A percentile compares a stretch with the other conserved stretches of the same genome.
These are phyloP conservation scores for Aspergillus sp. DNA, from an alignment of 2,329 filamentous ascomycete species.

Conservation along the genomic window DNA sequence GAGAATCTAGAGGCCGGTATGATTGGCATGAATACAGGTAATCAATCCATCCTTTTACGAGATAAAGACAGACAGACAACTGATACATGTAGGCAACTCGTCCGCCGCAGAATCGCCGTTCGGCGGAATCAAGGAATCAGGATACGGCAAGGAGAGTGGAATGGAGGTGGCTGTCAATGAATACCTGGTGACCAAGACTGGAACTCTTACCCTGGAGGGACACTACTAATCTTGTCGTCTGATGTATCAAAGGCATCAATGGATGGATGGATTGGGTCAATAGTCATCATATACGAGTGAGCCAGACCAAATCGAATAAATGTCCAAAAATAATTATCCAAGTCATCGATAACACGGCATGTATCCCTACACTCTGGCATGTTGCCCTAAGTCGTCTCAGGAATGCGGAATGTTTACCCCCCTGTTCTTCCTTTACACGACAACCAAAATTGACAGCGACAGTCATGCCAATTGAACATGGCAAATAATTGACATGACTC, in stretches of 20 bases:
- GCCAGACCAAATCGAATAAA: no score
- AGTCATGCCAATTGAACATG: no score
- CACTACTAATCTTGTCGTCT: conserved; percentile 22
- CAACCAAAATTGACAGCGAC: no score
- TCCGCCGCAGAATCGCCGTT: conserved; percentile 64
- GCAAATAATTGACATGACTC: no score
- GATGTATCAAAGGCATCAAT: not conserved
- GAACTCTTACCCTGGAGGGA: conserved; percentile 57
- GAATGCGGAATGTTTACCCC: no score
- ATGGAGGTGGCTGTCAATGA: conserved; percentile 62
- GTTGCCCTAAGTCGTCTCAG: no score
- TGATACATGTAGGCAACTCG: conserved; percentile 45
- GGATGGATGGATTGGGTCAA: no score
- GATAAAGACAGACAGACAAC: not conserved
- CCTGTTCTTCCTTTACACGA: no score
- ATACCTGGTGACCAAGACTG: conserved; percentile 61
- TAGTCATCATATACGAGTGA: no score
- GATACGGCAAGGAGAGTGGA: conserved; percentile 64
- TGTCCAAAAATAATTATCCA: no score
- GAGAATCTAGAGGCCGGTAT: conserved; percentile 66
- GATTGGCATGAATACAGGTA: conserved; percentile 62
- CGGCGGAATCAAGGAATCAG: conserved; percentile 63
- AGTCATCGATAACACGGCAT: no score
- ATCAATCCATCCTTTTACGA: conserved; percentile 7
- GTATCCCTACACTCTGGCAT: no score